phyloP scores from a whole-genome alignment of 2,329 filamentous ascomycete species.

The Blastomyces silverae region DNA sequence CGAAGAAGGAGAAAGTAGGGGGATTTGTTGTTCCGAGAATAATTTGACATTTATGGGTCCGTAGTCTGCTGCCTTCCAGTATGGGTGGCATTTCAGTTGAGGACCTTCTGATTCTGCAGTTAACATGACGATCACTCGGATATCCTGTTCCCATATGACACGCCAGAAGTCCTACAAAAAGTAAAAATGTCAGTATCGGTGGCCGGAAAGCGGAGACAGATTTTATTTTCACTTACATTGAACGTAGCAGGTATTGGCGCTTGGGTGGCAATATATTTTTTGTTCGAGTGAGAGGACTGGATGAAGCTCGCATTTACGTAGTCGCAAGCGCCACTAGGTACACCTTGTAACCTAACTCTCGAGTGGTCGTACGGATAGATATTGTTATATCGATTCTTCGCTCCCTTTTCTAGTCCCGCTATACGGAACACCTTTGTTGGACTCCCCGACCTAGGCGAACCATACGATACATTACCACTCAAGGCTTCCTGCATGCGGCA shows the following conservation, averaged over 20 bases:
- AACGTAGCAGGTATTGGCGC: conserved; percentile 90
- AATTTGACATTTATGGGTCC: conserved; percentile 67
- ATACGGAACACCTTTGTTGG: conserved; percentile 56
- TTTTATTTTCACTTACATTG: conserved; percentile 52
- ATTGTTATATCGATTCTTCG: conserved; percentile 95
- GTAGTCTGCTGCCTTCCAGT: conserved; percentile 77
- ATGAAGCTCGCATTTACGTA: conserved; percentile 94
- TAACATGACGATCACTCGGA: conserved; percentile 91
- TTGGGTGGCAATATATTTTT: conserved; percentile 92
- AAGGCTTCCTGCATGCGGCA: conserved; percentile 84
- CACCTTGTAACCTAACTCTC: conserved; percentile 68
- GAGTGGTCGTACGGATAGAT: conserved; percentile 95
- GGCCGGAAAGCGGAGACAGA: background rate
- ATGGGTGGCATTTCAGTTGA: conserved; percentile 89
- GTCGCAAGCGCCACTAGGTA: conserved; percentile 65
- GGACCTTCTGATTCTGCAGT: conserved; percentile 91
- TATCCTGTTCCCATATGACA: conserved; percentile 92
- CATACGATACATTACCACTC: conserved; percentile 54
- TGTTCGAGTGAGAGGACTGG: conserved; percentile 71
- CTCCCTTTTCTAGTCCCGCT: conserved; percentile 87
- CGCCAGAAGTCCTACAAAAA: conserved; percentile 83
- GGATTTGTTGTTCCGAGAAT: conserved; percentile 75
- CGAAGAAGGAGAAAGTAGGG: conserved; percentile 51
- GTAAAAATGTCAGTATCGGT: background rate
- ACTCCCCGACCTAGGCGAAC: conserved; percentile 38